These are phyloP conservation scores for Tetrahymena thermophila DNA, from an alignment of 73 alveolate species.

Conservation along the genomic window DNA sequence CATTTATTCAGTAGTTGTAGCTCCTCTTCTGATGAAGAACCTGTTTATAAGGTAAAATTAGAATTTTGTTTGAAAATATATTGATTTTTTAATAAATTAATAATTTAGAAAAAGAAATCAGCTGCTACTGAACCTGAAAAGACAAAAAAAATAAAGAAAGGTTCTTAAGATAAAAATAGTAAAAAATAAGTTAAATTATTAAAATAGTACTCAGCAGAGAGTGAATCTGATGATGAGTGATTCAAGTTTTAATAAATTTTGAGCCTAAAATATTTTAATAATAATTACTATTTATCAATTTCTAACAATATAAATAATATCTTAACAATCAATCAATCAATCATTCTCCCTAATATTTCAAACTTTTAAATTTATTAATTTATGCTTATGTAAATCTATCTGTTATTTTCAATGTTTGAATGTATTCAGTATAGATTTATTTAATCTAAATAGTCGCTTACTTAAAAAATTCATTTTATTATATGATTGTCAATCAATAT, in stretches of 20 bases:
- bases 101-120: background rate
- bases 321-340: background rate
- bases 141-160: background rate
- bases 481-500: too few relatives aligned
- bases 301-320: background rate
- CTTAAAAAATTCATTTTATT: background rate
- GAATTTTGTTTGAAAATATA: background rate
- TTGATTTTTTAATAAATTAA: background rate
- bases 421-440: background rate
- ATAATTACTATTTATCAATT: too few relatives aligned
- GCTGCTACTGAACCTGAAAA: background rate
- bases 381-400: background rate
- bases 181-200: background rate
- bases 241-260: background rate
- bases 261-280: background rate
- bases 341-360: background rate
- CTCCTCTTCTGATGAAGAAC: background rate
- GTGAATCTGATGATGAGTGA: background rate
- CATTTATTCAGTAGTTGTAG: background rate
- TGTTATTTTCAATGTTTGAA: background rate
- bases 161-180: background rate
- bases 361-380: background rate
- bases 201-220: background rate
- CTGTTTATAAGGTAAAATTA: background rate
- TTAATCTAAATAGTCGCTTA: too few relatives aligned